Evolutionary conservation across 805 yeast genomes (phyloP), one percentile per base, ranked within the genome.

Genomic region (Saccharomyces jurei): DNA sequence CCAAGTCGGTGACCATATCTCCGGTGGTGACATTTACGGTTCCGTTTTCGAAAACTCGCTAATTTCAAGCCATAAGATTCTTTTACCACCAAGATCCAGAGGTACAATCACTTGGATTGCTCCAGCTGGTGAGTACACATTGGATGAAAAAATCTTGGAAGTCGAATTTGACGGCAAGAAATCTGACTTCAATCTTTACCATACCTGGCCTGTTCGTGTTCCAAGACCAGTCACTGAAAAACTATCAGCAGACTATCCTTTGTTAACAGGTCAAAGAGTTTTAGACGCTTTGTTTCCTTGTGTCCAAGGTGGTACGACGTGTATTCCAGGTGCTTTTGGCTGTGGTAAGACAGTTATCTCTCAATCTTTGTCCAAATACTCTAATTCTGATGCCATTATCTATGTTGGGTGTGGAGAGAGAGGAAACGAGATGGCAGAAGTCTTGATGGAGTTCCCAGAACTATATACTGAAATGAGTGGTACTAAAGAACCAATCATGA

Each of bases 281-380:
- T 80, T 94, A 73, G 99, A 94, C 75, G 86, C 99, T 30, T 81
- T 94, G 61, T 94, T 94, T 81, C 99, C 99, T 50, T 87, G 96
- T 83, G 99, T 94, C 65, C 99, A 94, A 79, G 99, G 99, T 77
- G 99, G 99, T 79, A 94, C 99, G 44, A 94, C 99, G 36, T 95
- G 99, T 86, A 94, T 94, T 72, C 99, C 99, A 49, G 99, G 99
- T 77, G 99, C 99, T 60, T 94, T 94, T 67, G 99, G 99, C 60
- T 94, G 98, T 76, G 99, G 99, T 74, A 94, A 91, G 73, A 92
- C 99, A 11, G 99, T 92, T 67, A 92, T 92, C 71, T 92, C 99
- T 29, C 99, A 92, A 77, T 89, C 98, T 1, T 79, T 94, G 71
- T 92, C 98, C 60, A 94, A 94, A 74, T 94, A 84, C 76, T 94